Base-by-base conservation (phyloP, 495 filamentous ascomycete species). In the Hyphodiscus hymeniophilus region DNA sequence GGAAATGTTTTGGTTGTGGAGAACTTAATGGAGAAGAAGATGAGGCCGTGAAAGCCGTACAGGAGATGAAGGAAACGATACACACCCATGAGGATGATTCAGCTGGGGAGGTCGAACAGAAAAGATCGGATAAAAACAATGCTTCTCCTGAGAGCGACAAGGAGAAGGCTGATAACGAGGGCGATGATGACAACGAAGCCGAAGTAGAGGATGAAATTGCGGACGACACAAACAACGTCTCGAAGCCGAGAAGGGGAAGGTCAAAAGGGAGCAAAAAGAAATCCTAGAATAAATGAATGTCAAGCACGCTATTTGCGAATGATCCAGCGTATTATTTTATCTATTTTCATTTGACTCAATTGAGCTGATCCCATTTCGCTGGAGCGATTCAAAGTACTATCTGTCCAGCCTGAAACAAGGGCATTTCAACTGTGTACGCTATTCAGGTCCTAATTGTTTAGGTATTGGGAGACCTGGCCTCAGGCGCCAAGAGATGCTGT, bases 1-100 rank as follows among this genome's bases (percentile, higher is more conserved):
- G 92, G 92, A 80, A 82, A 43, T 99, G 92, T 67, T 83, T 80
- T 49, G 80, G 77, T 35, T 99, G 92, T 58, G 81, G 84, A 1
- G 70, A 78, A n/a, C 76, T 75, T 73, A 98, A 98, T 62, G 90
- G 91, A 1, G 75, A 81, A 55, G 84, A 88, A 51, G 73, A 81
- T 47, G 84, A 88, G 55, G 79, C 76, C 1, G 81, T 73, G 45
- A 78, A 82, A 63, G 79, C 68, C 16, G 60, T 76, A 7, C 65
- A 67, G 34, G 70, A 78, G 49, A 70, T 74, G 7, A 58, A 61
- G 35, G 49, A 59, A 45, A 30, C 28, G 7, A 59, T 59, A 17
- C 33, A 56, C 7, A 34, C 23, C 7, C 42, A 52, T 13, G 24
- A 46, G 12, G 35, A 43, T 7, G 13, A 16, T 4, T 35, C 32